Base-by-base conservation (phyloP, 176 grass and related monocot genomes). In the Pontederia crassipes region DNA sequence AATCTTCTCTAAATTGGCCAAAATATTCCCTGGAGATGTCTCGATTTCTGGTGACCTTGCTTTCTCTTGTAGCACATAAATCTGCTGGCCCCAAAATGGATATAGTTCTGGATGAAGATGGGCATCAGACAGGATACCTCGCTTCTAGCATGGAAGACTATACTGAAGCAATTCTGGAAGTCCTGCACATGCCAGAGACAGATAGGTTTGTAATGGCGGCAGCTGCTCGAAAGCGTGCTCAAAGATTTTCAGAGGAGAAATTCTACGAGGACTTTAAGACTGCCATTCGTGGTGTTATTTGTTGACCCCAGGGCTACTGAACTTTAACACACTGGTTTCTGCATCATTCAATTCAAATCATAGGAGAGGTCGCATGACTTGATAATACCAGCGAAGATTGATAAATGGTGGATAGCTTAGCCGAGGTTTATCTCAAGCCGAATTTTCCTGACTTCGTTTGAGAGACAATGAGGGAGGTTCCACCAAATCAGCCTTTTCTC, bases 71-170 rank as follows among this genome's bases (percentile, higher is more conserved):
- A 98, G 93, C 93, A 0, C 75, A 98, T 86, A 98, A 86, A 72
- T 98, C 93, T 0, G 84, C 84, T 17, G 87, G 93, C 8, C 93
- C 93, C 0, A 92, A 81, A 71, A 98, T 98, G 93, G 93, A 98
- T 61, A 98, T 98, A 54, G 73, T 98, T 49, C 45, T 83, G 47
- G 76, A 98, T 53, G 93, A 98, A 71, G 81, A 85, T 0, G 71
- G 81, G 7, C 84, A 65, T 48, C 60, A 68, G 63, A 98, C 87
- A 47, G 93, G 87, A 18, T 86, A 88, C 80, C 85, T 98, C 47
- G 87, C 87, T 48, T 79, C 55, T 0, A 59, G 45, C 58, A 77
- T 74, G 51, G 93, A 98, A 58, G 93, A 98, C 67, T 98, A 83
- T 47, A 58, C 77, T 0, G 74, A 86, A 45, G 84, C 87, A 56